Base-by-base conservation (phyloP, 352 stramenopile species). In the Albugo laibachii region DNA sequence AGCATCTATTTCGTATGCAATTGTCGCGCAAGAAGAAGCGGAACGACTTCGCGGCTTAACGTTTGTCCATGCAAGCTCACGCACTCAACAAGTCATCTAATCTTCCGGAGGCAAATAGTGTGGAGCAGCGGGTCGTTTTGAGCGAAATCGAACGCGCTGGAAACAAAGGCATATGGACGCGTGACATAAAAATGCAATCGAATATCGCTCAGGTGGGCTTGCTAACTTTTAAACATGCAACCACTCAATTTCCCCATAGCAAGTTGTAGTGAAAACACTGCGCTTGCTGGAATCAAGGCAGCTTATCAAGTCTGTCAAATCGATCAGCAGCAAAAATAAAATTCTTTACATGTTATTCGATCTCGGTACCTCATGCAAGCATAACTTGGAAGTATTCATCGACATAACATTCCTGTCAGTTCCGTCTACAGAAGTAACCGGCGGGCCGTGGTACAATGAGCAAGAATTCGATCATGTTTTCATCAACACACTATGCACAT, bases 391-490 rank as follows among this genome's bases (percentile, higher is more conserved):
- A 43, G 3, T 36, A 27, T 48, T 15, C 3, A 50, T 8, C 11
- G 12, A 14, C 20, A 13, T n/a, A 13, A 49, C 60, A 78, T 36
- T 58, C 77, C 3, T 37, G 53, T 38, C 42, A 92, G 81, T 89
- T 39, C 96, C 95, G 31, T 91, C 92, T 5, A 98, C 96, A 45
- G 95, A 99, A 66, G 93, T 99, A 54, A 99, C 95, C 10, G 96
- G 96, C 56, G 96, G 96, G 18, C 91, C 95, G 39, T 99, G 96
- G 96, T 99, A 99, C 73, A 97, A 95, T 54, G 94, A 99, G 51
- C 82, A 94, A 55, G 85, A 99, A 64, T 99, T 99, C 60, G 94
- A 99, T 69, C 88, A 98, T 61, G 94, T 97, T 57, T 99, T 99
- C 69, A 97, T 99, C 62, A 74, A 95, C 45, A 94, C 93, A 49